Conservation (phyloP, 2,329 filamentous ascomycete genomes). For the Aspergillaceae sp. region DNA sequence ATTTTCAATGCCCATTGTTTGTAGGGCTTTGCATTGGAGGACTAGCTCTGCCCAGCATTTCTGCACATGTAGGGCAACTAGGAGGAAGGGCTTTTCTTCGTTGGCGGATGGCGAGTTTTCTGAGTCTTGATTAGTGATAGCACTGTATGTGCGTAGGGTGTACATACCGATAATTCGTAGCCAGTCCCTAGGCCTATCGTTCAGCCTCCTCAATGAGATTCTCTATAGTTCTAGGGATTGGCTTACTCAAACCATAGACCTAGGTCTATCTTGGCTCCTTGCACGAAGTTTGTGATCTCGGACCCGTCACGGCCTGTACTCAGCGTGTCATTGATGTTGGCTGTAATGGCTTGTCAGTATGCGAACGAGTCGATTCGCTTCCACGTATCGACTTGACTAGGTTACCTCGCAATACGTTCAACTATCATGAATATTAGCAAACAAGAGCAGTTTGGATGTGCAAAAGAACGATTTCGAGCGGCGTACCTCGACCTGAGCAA, state of each 20-base stretch:
- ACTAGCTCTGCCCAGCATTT: constrained; percentile 48
- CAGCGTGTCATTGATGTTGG: constrained; percentile 31
- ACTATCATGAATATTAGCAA: constrained; percentile 12
- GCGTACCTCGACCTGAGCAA: constrained; percentile 43
- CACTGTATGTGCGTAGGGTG: background rate
- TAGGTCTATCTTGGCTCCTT: constrained; percentile 41
- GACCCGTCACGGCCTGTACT: constrained; percentile 22
- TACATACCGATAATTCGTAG: constrained; percentile 26
- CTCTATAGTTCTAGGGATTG: background rate
- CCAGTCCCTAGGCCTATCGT: constrained; percentile 21
- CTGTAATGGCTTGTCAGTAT: constrained; percentile 9
- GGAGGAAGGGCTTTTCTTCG: constrained; percentile 30
- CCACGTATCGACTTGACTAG: background rate
- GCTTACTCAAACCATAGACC: constrained; percentile 42
- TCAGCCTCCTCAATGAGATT: constrained; percentile 3
- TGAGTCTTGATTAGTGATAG: constrained; percentile 4
- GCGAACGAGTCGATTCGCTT: background rate
- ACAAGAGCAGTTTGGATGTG: constrained; percentile 1
- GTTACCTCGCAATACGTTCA: constrained; percentile 35
- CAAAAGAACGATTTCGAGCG: background rate
- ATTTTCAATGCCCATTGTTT: constrained; percentile 43
- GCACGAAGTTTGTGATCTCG: constrained; percentile 34
- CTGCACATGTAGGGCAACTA: constrained; percentile 44
- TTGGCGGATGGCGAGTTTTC: constrained; percentile 19
- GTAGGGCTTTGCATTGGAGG: constrained; percentile 44